A percentile compares a stretch with the other conserved stretches of the same genome.
Evolutionary conservation across 2,329 filamentous ascomycete species (phyloP).

Genomic region (Fonsecaea pedrosoi): DNA sequence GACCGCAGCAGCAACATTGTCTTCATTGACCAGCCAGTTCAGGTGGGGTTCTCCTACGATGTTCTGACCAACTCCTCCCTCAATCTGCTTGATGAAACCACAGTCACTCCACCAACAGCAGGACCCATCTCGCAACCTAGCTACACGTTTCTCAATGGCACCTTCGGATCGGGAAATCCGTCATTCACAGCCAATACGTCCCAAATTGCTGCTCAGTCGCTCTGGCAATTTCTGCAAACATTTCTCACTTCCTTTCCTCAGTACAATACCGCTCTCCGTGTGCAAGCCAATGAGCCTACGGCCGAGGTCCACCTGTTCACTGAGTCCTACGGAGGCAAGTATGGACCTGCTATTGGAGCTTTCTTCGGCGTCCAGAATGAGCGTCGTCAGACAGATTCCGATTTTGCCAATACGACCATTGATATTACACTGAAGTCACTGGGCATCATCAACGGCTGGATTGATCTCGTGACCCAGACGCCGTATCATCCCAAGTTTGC

Average conservation of each 20-base stretch:
- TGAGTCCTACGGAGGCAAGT: conserved; percentile 74
- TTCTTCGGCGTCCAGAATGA: conserved; percentile 68
- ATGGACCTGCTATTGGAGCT: conserved; percentile 68
- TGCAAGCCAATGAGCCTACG: conserved; percentile 47
- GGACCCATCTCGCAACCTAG: conserved; percentile 41
- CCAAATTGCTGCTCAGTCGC: conserved; percentile 54
- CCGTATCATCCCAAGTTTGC: conserved; percentile 51
- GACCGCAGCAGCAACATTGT: conserved; percentile 54
- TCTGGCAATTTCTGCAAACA: conserved; percentile 65
- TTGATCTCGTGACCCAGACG: conserved; percentile 68
- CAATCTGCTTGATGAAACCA: conserved; percentile 46
- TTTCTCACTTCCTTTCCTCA: conserved; percentile 66
- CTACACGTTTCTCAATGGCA: conserved; percentile 63
- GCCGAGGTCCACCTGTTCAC: conserved; percentile 69
- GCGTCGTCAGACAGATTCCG: conserved; percentile 58
- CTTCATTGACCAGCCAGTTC: conserved; percentile 55
- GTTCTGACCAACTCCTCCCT: conserved; percentile 51
- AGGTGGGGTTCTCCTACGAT: conserved; percentile 60
- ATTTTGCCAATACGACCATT: conserved; percentile 46
- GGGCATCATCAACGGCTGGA: conserved; percentile 73
- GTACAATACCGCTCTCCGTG: conserved; percentile 58
- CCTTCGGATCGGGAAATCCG: conserved; percentile 55
- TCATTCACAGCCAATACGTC: conserved; percentile 47
- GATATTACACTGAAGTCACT: conserved; percentile 59
- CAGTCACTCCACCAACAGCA: conserved; percentile 43